Base-by-base conservation (phyloP, 2,329 filamentous ascomycete species). In the Madurella fahalii region DNA sequence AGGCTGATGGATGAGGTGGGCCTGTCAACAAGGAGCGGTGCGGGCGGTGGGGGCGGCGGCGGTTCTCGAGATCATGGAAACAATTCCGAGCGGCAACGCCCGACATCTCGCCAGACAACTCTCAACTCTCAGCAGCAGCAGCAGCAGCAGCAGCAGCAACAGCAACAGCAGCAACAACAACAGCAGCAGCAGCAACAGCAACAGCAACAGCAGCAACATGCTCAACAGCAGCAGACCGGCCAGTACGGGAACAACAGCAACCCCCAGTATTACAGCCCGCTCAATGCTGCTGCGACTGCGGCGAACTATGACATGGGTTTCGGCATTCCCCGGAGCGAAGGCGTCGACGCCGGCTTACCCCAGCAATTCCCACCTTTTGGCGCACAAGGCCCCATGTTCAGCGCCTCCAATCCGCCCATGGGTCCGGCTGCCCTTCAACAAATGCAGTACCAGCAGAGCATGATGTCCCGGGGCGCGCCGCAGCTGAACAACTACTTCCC, bases 1-100 rank as follows among this genome's bases (percentile, higher is more conserved):
- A 87, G 94, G 50, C 76, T 99, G 57, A 99, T 99, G 94, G 94
- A 99, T 66, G 94, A 99, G 69, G 94, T 99, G 63, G 92, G 93
- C 57, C 75, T 99, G 39, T 95, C 93, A 5, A 87, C 84, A 30
- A 75, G 84, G 42, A 81, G 73, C 57, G 70, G 70, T 31, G 72
- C 69, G 40, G 63, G 66, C 34, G 68, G 71, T 32, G 66, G 70
- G 37, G 69, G 72, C 37, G 69, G 73, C 37, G 69, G 73, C 11
- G 72, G 72, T 50, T 74, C 77, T 41, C 75, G 75, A 25, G 77
- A 78, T 32, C 73, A 75, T 57, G 64, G 65, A n/a, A 69, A 69
- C 52, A 71, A 73, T 55, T 41, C 55, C 11, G 77, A 81, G 50
- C 75, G 80, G 40, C 78, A 79, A 64, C 78, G 82, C 48, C 81